Evolutionary conservation across 2,329 filamentous ascomycete species (phyloP).

Genomic region (Leptosphaerulina australis): DNA sequence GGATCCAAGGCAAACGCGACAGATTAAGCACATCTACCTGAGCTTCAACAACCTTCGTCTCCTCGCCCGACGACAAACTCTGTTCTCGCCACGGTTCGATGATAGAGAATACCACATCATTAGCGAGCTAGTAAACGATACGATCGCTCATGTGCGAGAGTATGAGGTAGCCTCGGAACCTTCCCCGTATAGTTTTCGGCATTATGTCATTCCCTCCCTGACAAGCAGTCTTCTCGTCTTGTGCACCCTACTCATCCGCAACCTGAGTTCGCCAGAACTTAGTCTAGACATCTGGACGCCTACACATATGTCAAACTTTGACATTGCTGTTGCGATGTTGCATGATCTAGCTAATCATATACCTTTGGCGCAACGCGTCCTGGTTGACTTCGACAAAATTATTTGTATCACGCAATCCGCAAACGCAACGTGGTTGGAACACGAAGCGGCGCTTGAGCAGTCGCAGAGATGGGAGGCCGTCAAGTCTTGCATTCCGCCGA

Average conservation of each 20-base stretch:
- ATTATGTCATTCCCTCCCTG: slow-evolving; percentile 26
- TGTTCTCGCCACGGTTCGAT: slow-evolving; percentile 35
- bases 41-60: slow-evolving; percentile 35
- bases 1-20: slow-evolving; percentile 14
- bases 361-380: slow-evolving; percentile 29
- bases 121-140: slow-evolving; percentile 24
- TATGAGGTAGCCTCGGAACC: slow-evolving; percentile 12
- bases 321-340: slow-evolving; percentile 21
- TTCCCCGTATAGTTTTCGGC: slow-evolving; percentile 23
- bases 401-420: slow-evolving; percentile 15
- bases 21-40: slow-evolving; percentile 22
- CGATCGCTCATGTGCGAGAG: slow-evolving; percentile 19
- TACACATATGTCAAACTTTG: slow-evolving; percentile 22
- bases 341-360: slow-evolving; percentile 21
- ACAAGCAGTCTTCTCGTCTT: slow-evolving; percentile 29
- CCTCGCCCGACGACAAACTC: slow-evolving; percentile 28
- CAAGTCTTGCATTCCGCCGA: slow-evolving; percentile 14
- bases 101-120: slow-evolving; percentile 19
- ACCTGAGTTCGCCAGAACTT: slow-evolving; percentile 13
- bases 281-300: slow-evolving; percentile 2
- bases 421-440: background rate
- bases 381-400: slow-evolving; percentile 28
- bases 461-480: background rate
- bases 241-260: slow-evolving; percentile 26
- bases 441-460: background rate